Evolutionary conservation across 2,329 filamentous ascomycete genomes (phyloP).

Genomic region (Pestalotiopsis sp.): DNA sequence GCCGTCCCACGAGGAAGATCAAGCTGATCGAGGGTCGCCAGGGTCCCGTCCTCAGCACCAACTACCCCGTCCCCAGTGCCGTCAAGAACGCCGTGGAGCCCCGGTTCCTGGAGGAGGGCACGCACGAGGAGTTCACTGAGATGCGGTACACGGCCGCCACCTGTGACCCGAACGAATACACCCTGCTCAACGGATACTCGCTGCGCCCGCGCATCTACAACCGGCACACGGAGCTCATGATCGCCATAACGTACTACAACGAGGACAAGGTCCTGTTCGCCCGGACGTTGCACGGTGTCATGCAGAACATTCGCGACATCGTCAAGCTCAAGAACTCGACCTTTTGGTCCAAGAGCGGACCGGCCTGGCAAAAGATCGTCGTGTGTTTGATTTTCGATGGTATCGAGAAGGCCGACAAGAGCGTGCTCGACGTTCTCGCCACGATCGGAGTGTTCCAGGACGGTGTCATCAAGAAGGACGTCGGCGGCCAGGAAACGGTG

Average conservation of each 20-base stretch:
- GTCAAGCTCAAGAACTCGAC: constrained; percentile 98
- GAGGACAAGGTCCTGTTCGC: constrained; percentile 97
- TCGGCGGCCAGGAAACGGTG: constrained; percentile 94
- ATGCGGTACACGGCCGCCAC: constrained; percentile 98
- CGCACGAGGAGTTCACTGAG: constrained; percentile 95
- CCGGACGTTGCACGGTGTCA: constrained; percentile 96
- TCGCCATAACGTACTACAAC: constrained; percentile 99
- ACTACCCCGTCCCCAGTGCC: constrained; percentile 95
- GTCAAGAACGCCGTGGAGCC: constrained; percentile 96
- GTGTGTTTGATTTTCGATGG: constrained; percentile 97
- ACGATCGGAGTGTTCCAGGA: constrained; percentile 97
- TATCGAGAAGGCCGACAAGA: constrained; percentile 97
- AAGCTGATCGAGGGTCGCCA: constrained; percentile 76
- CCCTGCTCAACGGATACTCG: constrained; percentile 98
- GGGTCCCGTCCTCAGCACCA: constrained; percentile 93
- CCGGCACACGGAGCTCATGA: constrained; percentile 93
- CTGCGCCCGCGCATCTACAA: constrained; percentile 98
- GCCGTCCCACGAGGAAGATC: constrained; percentile 94
- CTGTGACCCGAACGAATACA: constrained; percentile 95
- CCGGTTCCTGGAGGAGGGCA: constrained; percentile 89
- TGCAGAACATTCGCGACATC: constrained; percentile 98
- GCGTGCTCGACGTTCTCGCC: constrained; percentile 86
- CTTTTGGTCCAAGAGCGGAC: constrained; percentile 99
- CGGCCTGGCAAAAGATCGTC: constrained; percentile 99
- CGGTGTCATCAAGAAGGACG: constrained; percentile 97